Evolutionary conservation across 1,139 yeast species (phyloP), one percentile per base, ranked within the genome.

Genomic region (Lodderomyces parapsilosis): DNA sequence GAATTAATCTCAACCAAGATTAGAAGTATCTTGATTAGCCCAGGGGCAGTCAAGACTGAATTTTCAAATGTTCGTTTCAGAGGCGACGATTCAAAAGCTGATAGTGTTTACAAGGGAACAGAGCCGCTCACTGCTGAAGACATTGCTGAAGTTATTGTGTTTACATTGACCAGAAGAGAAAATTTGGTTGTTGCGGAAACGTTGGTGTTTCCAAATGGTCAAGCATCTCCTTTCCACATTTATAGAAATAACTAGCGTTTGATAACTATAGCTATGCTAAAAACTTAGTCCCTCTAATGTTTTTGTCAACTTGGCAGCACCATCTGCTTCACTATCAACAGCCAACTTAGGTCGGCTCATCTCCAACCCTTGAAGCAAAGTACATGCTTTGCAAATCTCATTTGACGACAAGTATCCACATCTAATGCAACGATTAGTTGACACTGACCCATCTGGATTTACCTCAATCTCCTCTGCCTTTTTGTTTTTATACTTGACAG

Each of bases 391-490:
- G 66, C 99, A 93, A 10, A 90, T 78, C 55, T 70, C 78, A 60
- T 93, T 93, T 49, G 94, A 86, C 0, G 98, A 87, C 36, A 94
- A 67, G 59, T 93, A 93, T 0, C 98, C 97, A 66, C 99, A 93
- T 49, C 83, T 80, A 51, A 83, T 89, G 66, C 99, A 93, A 45
- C 80, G 72, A 54, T 83, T 83, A 3, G 90, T 89, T 24, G 55
- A 55, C 25, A 82, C 81, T 0, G 86, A 71, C 0, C 91, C 90
- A 56, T 83, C 84, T 0, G 78, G 46, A 43, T 80, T 71, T 4
- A 83, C 63, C 51, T 82, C 86, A 17, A 73, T 62, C 50, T 79
- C 83, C 6, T 44, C 46, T 37, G 55, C 57, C 49, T 55, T 58
- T 36, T 53, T 59, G 40, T 60, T 63, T 52, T 70, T 71, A 48